A percentile compares a stretch with the other conserved stretches of the same genome.
phyloP scores from a whole-genome alignment of 306 rosid genomes.

The Dalbergia oliveri region DNA sequence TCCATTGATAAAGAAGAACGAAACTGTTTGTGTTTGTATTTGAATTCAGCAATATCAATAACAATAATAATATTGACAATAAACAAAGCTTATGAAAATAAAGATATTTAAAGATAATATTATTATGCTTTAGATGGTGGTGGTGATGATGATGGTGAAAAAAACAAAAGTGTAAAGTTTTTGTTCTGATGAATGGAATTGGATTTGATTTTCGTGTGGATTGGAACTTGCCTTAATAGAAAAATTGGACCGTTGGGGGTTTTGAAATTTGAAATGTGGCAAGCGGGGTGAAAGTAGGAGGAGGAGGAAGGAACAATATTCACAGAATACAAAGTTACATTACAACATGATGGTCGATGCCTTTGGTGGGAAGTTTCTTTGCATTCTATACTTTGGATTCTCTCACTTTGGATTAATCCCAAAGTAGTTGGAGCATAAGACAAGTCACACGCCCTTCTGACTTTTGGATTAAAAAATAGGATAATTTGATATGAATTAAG shows the following conservation, averaged over 20 bases:
- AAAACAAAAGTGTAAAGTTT: slow-evolving; percentile 2
- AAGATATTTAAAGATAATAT: neutral
- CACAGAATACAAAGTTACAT: neutral
- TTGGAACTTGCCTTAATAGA: slow-evolving; percentile 43
- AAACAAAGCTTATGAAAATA: slow-evolving; percentile 41
- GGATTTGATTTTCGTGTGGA: slow-evolving; percentile 47
- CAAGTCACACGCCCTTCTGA: slow-evolving; percentile 1
- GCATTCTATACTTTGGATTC: slow-evolving; percentile 41
- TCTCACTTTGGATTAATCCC: slow-evolving; percentile 34
- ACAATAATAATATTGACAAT: slow-evolving; percentile 18
- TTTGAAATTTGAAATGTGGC: slow-evolving; percentile 64
- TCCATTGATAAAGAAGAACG: slow-evolving; percentile 54
- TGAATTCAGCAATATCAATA: slow-evolving; percentile 48
- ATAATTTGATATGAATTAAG: too few species aligned
- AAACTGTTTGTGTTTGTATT: slow-evolving; percentile 33
- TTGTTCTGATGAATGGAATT: neutral
- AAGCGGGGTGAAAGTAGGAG: slow-evolving; percentile 51
- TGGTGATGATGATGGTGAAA: neutral
- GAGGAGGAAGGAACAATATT: neutral
- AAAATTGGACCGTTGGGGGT: slow-evolving; percentile 59
- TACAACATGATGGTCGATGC: neutral
- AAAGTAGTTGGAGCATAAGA: slow-evolving; percentile 22
- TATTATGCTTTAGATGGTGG: slow-evolving; percentile 28
- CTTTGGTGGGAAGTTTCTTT: slow-evolving; percentile 36
- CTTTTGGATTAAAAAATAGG: too few species aligned